Evolutionary conservation across 1,284 basidiomycete genomes (phyloP).

Genomic region (Wallemia hederae): DNA sequence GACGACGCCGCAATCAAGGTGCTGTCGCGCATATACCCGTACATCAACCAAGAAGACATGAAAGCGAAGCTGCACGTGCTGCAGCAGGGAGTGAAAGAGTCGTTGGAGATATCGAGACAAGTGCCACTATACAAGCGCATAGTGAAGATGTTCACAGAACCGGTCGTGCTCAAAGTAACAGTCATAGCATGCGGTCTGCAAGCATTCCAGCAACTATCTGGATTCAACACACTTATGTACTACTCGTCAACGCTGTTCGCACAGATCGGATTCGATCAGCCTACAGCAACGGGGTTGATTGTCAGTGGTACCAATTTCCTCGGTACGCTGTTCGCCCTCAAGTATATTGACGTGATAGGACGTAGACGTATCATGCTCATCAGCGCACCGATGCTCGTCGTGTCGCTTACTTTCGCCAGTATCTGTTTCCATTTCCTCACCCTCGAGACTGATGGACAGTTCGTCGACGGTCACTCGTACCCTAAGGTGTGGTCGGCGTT

Average conservation of each 20-base stretch:
- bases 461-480: slow-evolving; percentile 34
- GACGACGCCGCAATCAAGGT: slow-evolving; percentile 23
- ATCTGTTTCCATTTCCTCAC: slow-evolving; percentile 48
- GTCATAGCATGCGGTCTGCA: slow-evolving; percentile 49
- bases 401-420: slow-evolving; percentile 37
- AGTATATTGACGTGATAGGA: slow-evolving; percentile 43
- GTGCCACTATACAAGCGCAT: slow-evolving; percentile 32
- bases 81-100: slow-evolving; percentile 29
- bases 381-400: slow-evolving; percentile 45
- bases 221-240: slow-evolving; percentile 44
- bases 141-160: slow-evolving; percentile 25
- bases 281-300: slow-evolving; percentile 46
- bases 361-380: slow-evolving; percentile 43
- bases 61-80: slow-evolving; percentile 33
- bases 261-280: slow-evolving; percentile 46
- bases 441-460: slow-evolving; percentile 29
- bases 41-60: slow-evolving; percentile 31
- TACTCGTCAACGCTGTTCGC: slow-evolving; percentile 43
- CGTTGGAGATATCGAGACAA: slow-evolving; percentile 28
- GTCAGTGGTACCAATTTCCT: slow-evolving; percentile 50
- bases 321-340: slow-evolving; percentile 50
- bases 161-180: slow-evolving; percentile 13
- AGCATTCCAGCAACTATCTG: slow-evolving; percentile 51
- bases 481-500: slow-evolving; percentile 32
- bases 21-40: slow-evolving; percentile 34